These are phyloP conservation scores for Cylindrotheca closterium DNA, from an alignment of 108 stramenopile genomes.

Conservation along the genomic window DNA sequence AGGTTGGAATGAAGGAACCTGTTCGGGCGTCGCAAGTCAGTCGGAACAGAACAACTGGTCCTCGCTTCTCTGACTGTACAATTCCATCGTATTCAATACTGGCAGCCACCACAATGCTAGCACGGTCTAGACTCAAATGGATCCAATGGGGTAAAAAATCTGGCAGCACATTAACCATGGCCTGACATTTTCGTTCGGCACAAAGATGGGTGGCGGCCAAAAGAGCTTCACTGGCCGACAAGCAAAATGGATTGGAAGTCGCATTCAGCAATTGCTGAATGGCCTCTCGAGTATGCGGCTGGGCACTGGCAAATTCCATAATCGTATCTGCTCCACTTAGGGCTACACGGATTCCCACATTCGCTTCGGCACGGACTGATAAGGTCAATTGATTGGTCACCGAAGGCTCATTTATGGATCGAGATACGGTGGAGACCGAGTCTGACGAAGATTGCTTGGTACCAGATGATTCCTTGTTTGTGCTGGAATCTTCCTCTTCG, in stretches of 20 bases:
- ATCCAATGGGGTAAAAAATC: conserved; percentile 73
- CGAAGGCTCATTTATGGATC: conserved; percentile 27
- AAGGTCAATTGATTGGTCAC: conserved; percentile 57
- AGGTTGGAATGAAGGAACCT: conserved; percentile 69
- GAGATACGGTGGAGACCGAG: conserved; percentile 35
- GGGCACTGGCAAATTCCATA: conserved; percentile 17
- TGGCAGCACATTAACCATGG: conserved; percentile 65
- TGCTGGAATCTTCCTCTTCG: background rate
- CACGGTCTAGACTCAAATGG: conserved; percentile 63
- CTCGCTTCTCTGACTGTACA: conserved; percentile 3
- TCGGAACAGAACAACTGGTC: conserved; percentile 69
- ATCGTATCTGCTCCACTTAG: conserved; percentile 67
- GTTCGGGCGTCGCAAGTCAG: conserved; percentile 79
- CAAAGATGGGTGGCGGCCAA: conserved; percentile 80
- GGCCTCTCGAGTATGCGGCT: conserved; percentile 53
- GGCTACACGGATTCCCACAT: conserved; percentile 69
- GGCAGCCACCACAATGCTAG: conserved; percentile 75
- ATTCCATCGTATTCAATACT: conserved; percentile 41
- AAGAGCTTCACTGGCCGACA: conserved; percentile 83
- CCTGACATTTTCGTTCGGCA: conserved; percentile 76
- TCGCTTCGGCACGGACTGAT: conserved; percentile 65
- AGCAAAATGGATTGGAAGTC: conserved; percentile 74
- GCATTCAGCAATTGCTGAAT: conserved; percentile 66
- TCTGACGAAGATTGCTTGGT: conserved; percentile 13
- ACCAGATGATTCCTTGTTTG: background rate